phyloP scores from a whole-genome alignment of 2,329 filamentous ascomycete genomes.

The Penicillium digitatum region DNA sequence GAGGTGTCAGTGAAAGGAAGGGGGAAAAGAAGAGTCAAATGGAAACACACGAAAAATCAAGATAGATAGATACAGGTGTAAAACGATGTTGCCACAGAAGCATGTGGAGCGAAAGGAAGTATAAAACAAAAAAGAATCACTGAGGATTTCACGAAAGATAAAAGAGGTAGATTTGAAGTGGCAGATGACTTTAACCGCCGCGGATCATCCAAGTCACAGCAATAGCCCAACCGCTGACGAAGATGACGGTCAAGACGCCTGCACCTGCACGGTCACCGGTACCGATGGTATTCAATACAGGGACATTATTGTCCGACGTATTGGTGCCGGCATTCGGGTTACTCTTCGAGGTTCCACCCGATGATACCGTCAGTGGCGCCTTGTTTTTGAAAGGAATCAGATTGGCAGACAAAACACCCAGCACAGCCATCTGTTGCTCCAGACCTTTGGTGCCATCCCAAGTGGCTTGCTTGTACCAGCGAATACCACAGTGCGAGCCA shows the following conservation, averaged over 20 bases:
- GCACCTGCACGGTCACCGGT: constrained; percentile 39
- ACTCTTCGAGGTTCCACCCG: constrained; percentile 57
- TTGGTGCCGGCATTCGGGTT: constrained; percentile 42
- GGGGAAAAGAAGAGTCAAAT: neutral
- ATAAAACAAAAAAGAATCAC: constrained; percentile 16
- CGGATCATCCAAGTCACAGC: constrained; percentile 32
- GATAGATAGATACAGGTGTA: constrained; percentile 14
- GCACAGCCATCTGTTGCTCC: constrained; percentile 43
- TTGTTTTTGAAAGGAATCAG: constrained; percentile 27
- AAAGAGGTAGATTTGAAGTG: neutral
- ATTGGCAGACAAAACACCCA: constrained; percentile 35
- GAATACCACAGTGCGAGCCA: constrained; percentile 54
- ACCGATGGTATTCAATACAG: constrained; percentile 25
- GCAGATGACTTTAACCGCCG: constrained; percentile 17
- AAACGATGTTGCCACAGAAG: neutral
- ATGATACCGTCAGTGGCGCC: constrained; percentile 45
- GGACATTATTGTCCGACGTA: constrained; percentile 9
- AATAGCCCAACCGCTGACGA: constrained; percentile 27
- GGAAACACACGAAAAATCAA: constrained; percentile 1
- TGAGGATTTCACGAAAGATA: constrained; percentile 4
- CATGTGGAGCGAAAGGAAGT: constrained; percentile 8
- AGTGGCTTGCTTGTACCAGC: constrained; percentile 37
- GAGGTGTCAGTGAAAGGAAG: neutral
- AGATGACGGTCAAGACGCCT: constrained; percentile 32
- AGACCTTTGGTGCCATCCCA: constrained; percentile 38